These are phyloP conservation scores for Aspergillus hiratsukae DNA, from an alignment of 2,329 filamentous ascomycete genomes.

Conservation along the genomic window DNA sequence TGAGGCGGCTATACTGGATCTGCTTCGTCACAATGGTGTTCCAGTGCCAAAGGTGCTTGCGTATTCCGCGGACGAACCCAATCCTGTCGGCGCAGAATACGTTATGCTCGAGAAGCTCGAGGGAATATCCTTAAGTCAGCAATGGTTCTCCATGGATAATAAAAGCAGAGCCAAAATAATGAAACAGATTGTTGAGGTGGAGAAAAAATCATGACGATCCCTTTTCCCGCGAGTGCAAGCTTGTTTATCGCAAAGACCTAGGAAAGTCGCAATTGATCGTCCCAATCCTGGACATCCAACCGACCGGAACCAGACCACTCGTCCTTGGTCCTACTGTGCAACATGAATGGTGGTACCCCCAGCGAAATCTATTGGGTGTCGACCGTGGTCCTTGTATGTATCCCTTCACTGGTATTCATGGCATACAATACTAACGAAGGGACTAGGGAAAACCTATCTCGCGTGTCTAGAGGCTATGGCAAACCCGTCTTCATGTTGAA, in stretches of 20 bases:
- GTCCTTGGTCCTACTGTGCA: constrained; percentile 22
- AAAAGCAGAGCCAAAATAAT: constrained; percentile 19
- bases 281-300: background rate
- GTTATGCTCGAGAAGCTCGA: constrained; percentile 34
- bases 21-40: constrained; percentile 17
- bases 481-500: constrained; percentile 19
- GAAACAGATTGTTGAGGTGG: constrained; percentile 20
- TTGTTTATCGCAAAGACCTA: constrained; percentile 21
- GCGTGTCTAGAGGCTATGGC: constrained; percentile 18
- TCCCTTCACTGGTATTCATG: background rate
- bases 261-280: constrained; percentile 2
- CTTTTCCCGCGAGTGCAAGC: constrained; percentile 25
- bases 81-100: constrained; percentile 37
- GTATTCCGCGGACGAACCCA: constrained; percentile 30
- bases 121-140: constrained; percentile 28
- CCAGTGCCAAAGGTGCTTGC: constrained; percentile 36
- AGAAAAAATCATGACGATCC: constrained; percentile 17
- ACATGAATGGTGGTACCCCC: constrained; percentile 22
- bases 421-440: constrained; percentile 2
- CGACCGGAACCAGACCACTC: constrained; percentile 5
- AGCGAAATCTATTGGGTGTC: constrained; percentile 14
- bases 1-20: background rate
- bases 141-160: constrained; percentile 28
- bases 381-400: constrained; percentile 23
- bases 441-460: constrained; percentile 10